phyloP scores from a whole-genome alignment of 2,329 filamentous ascomycete species.

The Phyllachora maydis region DNA sequence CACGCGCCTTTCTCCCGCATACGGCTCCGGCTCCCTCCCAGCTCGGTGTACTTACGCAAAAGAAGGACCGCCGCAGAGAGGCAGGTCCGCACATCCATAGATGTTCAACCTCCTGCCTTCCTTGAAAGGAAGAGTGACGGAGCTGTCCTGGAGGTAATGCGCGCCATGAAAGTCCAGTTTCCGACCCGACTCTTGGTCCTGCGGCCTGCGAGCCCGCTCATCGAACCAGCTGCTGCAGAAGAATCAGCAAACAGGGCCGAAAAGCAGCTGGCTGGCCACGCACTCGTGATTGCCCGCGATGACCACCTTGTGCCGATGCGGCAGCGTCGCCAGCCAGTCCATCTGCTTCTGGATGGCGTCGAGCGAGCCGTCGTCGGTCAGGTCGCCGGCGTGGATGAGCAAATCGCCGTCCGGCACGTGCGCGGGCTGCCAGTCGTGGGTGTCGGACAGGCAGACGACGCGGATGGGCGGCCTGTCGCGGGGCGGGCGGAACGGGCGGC shows the following conservation, averaged over 20 bases:
- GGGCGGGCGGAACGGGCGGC: conserved; percentile 37
- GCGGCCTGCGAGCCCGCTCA: conserved; percentile 31
- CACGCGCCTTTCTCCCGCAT: background rate
- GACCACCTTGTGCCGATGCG: conserved; percentile 62
- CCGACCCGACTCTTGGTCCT: conserved; percentile 29
- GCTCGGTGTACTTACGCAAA: conserved; percentile 30
- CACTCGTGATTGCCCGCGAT: conserved; percentile 87
- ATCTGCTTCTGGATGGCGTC: conserved; percentile 63
- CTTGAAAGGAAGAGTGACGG: conserved; percentile 40
- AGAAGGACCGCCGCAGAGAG: conserved; percentile 46
- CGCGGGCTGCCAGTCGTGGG: conserved; percentile 42
- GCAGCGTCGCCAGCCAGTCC: conserved; percentile 58
- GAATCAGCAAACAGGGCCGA: too few species aligned
- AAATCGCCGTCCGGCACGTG: conserved; percentile 66
- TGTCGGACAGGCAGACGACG: conserved; percentile 80
- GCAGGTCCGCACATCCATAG: conserved; percentile 69
- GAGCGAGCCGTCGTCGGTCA: conserved; percentile 52
- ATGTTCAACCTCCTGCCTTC: conserved; percentile 41
- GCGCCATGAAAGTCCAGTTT: conserved; percentile 45
- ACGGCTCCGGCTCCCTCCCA: too few species aligned
- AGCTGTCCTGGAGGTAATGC: conserved; percentile 54
- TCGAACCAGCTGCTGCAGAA: conserved; percentile 72
- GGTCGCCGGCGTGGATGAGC: conserved; percentile 76
- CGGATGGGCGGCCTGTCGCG: conserved; percentile 36
- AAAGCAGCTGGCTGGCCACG: too few species aligned